Base-by-base conservation (phyloP, 78 protist genomes). In the Dictyostelium firmibasis region DNA sequence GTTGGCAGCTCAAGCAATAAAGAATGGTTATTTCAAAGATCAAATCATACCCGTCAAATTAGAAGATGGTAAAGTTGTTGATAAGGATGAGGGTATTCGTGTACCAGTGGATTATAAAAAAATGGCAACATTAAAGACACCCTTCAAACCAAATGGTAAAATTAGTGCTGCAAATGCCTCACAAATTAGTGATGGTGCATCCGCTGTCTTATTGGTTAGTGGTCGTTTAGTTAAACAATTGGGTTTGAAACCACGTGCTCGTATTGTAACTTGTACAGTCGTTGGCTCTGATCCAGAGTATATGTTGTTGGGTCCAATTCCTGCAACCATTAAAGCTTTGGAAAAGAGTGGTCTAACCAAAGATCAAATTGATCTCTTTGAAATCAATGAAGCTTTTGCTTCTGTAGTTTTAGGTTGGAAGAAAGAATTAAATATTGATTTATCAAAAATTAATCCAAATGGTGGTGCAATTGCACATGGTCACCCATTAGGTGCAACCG, bases 381-480 rank as follows among this genome's bases (percentile, higher is more conserved):
- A 99, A 81, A 98, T 99, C 86, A 99, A 99, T 92, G 99, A 99
- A 89, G 96, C 96, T 0, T 99, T 99, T 96, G 85, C 99, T 5
- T 97, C 96, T 13, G 99, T 98, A 2, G 93, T 98, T 11, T 83
- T 99, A 76, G 98, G 98, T 25, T 94, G 97, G 97, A 69, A 44
- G 76, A 85, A 98, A 25, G 81, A 97, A 16, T 84, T 98, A 4
- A 93, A 85, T 31, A 38, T 98, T n/a, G 97, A 94, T 41, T 25
- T 77, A 6, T n/a, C 35, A 3, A 84, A 79, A 41, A 95, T 99
- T n/a, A 99, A 99, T 81, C 93, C 98, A 35, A 77, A 86, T 31
- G 99, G 99, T 3, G 99, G 99, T 33, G 99, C 99, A 4, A 99
- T 99, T 18, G 92, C 99, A 0, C 81, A 98, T 13, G 99, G 99